Evolutionary conservation across 1,284 basidiomycete species (phyloP).

Genomic region (Apiotrichum laibachii): DNA sequence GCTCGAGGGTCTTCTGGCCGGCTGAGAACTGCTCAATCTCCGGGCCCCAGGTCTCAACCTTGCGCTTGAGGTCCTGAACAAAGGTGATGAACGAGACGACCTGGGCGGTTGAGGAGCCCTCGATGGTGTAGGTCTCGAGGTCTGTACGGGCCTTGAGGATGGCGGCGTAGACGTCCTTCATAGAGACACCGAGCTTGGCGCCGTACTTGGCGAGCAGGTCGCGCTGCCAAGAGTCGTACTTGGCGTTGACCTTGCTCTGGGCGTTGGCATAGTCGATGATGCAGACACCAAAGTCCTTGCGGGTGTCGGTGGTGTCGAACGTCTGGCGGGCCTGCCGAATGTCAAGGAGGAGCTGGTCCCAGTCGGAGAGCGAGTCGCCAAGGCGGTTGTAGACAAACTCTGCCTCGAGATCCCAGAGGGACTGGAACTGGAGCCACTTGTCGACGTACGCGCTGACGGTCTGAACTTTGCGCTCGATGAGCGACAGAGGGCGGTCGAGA

Average conservation of each 20-base stretch:
- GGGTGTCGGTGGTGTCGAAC: slow-evolving; percentile 93
- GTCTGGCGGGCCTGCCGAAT: slow-evolving; percentile 95
- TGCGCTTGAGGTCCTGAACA: slow-evolving; percentile 96
- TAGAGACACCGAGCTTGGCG: slow-evolving; percentile 81
- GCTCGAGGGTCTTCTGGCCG: slow-evolving; percentile 94
- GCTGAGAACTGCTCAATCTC: slow-evolving; percentile 91
- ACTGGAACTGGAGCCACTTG: slow-evolving; percentile 99
- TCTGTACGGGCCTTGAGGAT: slow-evolving; percentile 92
- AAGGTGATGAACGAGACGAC: slow-evolving; percentile 99
- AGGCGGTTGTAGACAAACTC: slow-evolving; percentile 92
- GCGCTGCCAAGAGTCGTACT: slow-evolving; percentile 96
- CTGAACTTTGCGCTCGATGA: slow-evolving; percentile 81
- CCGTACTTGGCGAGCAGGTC: slow-evolving; percentile 92
- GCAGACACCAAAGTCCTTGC: slow-evolving; percentile 86
- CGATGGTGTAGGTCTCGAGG: slow-evolving; percentile 83
- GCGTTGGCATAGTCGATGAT: slow-evolving; percentile 97
- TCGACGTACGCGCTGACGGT: slow-evolving; percentile 79
- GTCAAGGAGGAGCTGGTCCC: slow-evolving; percentile 92
- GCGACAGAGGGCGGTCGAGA: slow-evolving; percentile 74
- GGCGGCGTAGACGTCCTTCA: slow-evolving; percentile 93
- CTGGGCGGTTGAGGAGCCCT: slow-evolving; percentile 72
- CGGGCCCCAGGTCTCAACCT: slow-evolving; percentile 94
- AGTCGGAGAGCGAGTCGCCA: slow-evolving; percentile 85
- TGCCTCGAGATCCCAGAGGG: slow-evolving; percentile 95
- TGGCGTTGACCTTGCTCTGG: slow-evolving; percentile 93